Evolutionary conservation across 495 filamentous ascomycete species (phyloP).

Genomic region (Podospora conica): DNA sequence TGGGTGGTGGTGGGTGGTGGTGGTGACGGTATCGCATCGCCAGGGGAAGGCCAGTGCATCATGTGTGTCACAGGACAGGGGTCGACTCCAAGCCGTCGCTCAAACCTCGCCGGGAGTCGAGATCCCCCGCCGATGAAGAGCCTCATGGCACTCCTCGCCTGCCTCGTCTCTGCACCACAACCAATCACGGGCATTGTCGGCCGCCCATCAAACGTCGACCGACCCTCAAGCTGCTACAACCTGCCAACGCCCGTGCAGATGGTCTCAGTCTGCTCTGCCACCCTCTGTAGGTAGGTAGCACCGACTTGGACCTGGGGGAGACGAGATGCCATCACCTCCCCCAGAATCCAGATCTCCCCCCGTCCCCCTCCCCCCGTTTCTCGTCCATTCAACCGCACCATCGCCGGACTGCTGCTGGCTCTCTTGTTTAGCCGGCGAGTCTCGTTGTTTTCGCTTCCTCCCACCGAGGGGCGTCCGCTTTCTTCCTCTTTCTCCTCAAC

Average conservation of each 20-base stretch:
- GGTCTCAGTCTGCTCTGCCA: conserved; percentile 25
- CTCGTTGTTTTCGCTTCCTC: conserved; percentile 22
- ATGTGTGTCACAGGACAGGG: conserved; percentile 47
- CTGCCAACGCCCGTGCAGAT: conserved; percentile 22
- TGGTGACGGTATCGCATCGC: too few relatives aligned
- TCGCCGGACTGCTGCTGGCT: conserved; percentile 26
- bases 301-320: too few relatives aligned
- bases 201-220: conserved; percentile 35
- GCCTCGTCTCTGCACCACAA: conserved; percentile 13
- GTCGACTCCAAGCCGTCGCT: conserved; percentile 18
- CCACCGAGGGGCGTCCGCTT: conserved; percentile 15
- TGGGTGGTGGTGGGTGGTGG: too few relatives aligned
- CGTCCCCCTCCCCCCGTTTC: conserved; percentile 14
- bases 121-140: conserved; percentile 18
- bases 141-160: conserved; percentile 25
- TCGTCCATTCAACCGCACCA: conserved; percentile 28
- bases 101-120: conserved; percentile 12
- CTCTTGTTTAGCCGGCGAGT: conserved; percentile 28
- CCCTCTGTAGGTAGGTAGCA: too few relatives aligned
- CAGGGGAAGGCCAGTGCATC: conserved; percentile 29
- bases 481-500: conserved; percentile 11
- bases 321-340: conserved; percentile 9
- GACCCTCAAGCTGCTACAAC: conserved; percentile 21
- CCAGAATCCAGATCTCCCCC: conserved; percentile 20
- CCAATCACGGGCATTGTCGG: conserved; percentile 29